Evolutionary conservation across 345 rosid species (phyloP).

Genomic region (Melaleuca alternifolia): DNA sequence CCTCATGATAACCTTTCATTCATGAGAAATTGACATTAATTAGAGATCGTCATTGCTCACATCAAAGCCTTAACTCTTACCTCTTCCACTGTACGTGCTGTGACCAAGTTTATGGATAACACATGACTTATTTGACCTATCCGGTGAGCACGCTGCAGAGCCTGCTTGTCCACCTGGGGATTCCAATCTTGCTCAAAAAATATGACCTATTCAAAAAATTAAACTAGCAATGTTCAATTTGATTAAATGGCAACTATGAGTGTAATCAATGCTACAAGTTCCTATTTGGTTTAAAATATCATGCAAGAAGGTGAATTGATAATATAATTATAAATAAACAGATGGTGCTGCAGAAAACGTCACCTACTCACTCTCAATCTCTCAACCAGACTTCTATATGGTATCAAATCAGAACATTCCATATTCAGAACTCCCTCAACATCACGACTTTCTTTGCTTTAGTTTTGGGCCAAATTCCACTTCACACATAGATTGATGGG

Average conservation of each 20-base stretch:
- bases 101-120: constrained; percentile 67
- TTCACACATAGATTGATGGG: background rate
- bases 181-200: constrained; percentile 97
- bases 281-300: background rate
- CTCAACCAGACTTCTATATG: background rate
- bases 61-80: constrained; percentile 19
- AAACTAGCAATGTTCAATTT: background rate
- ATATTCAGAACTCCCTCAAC: background rate
- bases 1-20: constrained; percentile 60
- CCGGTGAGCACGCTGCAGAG: constrained; percentile 86
- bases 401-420: background rate
- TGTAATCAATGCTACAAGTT: background rate
- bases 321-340: background rate
- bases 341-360: background rate
- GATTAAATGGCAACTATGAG: background rate
- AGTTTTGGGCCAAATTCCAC: background rate
- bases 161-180: constrained; percentile 93
- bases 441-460: background rate
- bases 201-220: constrained; percentile 42
- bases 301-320: background rate
- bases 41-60: background rate
- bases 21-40: background rate
- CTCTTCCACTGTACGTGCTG: constrained; percentile 65
- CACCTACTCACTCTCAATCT: background rate
- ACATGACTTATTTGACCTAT: constrained; percentile 89